Evolutionary conservation across 2,329 filamentous ascomycete species (phyloP).

Genomic region (Scytalidium sp.): DNA sequence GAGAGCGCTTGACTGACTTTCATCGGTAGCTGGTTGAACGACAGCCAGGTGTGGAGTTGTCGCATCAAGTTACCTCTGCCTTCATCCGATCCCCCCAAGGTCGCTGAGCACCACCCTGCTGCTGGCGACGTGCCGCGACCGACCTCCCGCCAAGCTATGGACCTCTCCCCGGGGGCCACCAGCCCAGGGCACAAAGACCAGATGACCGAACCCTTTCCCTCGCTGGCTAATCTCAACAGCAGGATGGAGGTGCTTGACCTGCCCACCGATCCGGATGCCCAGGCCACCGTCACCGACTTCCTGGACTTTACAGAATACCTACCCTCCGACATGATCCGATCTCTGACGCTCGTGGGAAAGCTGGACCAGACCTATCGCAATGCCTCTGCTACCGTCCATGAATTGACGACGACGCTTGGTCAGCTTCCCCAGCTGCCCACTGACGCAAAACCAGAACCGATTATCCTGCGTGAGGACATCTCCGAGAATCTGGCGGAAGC

Average conservation of each 20-base stretch:
- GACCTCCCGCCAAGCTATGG: slow-evolving; percentile 11
- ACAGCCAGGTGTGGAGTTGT: slow-evolving; percentile 27
- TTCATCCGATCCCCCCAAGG: slow-evolving; percentile 9
- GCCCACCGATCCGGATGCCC: slow-evolving; percentile 59
- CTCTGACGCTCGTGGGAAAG: slow-evolving; percentile 61
- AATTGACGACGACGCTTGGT: slow-evolving; percentile 55
- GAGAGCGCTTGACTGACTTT: slow-evolving; percentile 10
- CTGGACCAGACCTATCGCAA: slow-evolving; percentile 58
- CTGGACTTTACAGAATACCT: slow-evolving; percentile 64
- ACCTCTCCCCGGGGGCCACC: slow-evolving; percentile 19
- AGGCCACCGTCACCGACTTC: slow-evolving; percentile 68
- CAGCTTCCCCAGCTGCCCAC: slow-evolving; percentile 47
- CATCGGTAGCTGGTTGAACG: slow-evolving; percentile 26
- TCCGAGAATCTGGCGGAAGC: slow-evolving; percentile 54
- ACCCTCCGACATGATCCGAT: slow-evolving; percentile 63
- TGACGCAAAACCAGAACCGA: slow-evolving; percentile 45
- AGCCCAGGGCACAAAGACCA: slow-evolving; percentile 26
- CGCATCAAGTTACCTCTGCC: slow-evolving; percentile 27
- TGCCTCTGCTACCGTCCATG: slow-evolving; percentile 51
- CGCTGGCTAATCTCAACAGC: slow-evolving; percentile 24
- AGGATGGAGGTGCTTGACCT: slow-evolving; percentile 25
- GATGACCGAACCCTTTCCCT: slow-evolving; percentile 27
- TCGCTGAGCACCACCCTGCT: slow-evolving; percentile 4
- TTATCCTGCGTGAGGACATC: slow-evolving; percentile 55
- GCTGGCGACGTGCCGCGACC: neutral